phyloP scores from a whole-genome alignment of 495 filamentous ascomycete genomes.

The Penicillium crystallinum region DNA sequence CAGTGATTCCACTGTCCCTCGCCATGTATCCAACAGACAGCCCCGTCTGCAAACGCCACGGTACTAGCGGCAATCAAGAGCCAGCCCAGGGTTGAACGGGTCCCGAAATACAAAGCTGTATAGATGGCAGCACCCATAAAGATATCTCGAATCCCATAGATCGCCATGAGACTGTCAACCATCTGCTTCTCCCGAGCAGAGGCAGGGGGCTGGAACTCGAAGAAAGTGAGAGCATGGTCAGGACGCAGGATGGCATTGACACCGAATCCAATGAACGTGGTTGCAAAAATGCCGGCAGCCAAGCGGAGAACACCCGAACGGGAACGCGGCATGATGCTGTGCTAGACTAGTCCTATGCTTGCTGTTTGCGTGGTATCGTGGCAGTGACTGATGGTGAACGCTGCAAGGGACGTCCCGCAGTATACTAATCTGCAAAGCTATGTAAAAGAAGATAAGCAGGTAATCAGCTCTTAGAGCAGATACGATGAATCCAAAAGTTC shows the following conservation, averaged over 20 bases:
- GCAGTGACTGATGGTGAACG: background rate
- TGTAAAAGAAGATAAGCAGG: background rate
- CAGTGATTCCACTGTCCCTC: slow-evolving; percentile 51
- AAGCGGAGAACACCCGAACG: slow-evolving; percentile 16
- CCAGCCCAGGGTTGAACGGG: slow-evolving; percentile 38
- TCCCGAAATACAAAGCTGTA: slow-evolving; percentile 32
- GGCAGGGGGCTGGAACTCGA: slow-evolving; percentile 35
- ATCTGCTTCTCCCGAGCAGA: slow-evolving; percentile 25
- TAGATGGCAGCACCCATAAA: slow-evolving; percentile 50
- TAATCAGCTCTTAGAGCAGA: background rate
- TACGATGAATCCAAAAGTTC: too few species aligned
- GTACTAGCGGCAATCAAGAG: slow-evolving; percentile 40
- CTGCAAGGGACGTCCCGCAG: background rate
- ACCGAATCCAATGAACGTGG: slow-evolving; percentile 44
- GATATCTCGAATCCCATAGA: slow-evolving; percentile 50
- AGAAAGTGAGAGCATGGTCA: slow-evolving; percentile 40
- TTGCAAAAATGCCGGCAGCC: slow-evolving; percentile 32
- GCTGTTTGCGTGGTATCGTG: background rate
- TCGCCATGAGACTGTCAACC: slow-evolving; percentile 37
- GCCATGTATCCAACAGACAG: slow-evolving; percentile 35
- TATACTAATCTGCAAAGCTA: background rate
- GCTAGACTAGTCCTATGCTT: background rate
- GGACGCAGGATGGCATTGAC: slow-evolving; percentile 45
- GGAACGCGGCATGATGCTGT: slow-evolving; percentile 13
- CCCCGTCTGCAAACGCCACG: slow-evolving; percentile 46